Conservation (phyloP, 164 flowering plant species). For the Annona squamosa region DNA sequence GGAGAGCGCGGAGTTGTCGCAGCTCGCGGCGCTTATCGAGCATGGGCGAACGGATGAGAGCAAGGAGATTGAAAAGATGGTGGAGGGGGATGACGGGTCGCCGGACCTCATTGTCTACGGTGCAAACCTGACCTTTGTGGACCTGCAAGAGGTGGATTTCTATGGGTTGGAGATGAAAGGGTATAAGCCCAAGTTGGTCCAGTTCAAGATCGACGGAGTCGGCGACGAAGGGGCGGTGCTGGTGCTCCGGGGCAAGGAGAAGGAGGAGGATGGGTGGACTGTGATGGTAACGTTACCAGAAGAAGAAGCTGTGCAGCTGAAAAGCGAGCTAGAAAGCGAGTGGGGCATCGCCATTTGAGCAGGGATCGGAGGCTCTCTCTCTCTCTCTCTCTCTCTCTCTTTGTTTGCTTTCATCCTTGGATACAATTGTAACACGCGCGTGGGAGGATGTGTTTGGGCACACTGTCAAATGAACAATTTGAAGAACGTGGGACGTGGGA, state of each 20-base stretch:
- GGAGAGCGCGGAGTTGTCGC: conserved; percentile 19
- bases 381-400: too few relatives aligned
- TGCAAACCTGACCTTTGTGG: conserved; percentile 58
- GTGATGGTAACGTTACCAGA: conserved; percentile 43
- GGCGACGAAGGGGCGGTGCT: conserved; percentile 69
- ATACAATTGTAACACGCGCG: too few relatives aligned
- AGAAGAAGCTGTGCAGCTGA: conserved; percentile 29
- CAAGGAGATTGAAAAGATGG: conserved; percentile 22
- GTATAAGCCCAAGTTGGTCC: conserved; percentile 36
- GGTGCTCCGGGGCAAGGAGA: conserved; percentile 40
- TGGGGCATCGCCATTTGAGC: conserved; percentile 24
- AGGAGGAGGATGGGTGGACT: conserved; percentile 19
- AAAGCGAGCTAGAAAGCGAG: conserved; percentile 26
- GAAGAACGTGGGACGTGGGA: too few relatives aligned
- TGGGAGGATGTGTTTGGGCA: too few relatives aligned
- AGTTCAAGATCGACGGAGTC: conserved; percentile 42
- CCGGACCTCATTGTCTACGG: conserved; percentile 52
- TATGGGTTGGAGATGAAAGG: conserved; percentile 51
- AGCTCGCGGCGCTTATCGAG: conserved; percentile 35
- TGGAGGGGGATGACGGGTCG: conserved; percentile 28
- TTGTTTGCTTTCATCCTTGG: too few relatives aligned
- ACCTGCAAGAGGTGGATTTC: conserved; percentile 39
- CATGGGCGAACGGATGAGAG: conserved; percentile 25
- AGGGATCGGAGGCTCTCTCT: conserved; percentile 1
- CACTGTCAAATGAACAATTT: too few relatives aligned